Percentiles rank a stretch among this genome's conserved stretches.
Conservation (phyloP, 139 green algal genomes). For the Closterium sp. region DNA sequence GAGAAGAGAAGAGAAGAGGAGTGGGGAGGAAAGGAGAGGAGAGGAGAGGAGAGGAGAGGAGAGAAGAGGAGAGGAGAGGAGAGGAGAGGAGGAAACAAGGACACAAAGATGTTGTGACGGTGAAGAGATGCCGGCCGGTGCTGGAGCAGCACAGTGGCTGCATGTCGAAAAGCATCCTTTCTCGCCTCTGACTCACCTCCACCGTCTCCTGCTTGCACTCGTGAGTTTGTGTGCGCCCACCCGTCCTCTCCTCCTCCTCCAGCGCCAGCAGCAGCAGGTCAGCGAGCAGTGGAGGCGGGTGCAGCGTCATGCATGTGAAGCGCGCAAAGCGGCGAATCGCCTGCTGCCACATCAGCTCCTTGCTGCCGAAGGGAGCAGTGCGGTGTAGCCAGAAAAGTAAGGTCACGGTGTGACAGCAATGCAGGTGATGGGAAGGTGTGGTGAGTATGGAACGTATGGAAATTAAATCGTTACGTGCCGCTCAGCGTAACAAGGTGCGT, state of each 20-base stretch:
- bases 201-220: constrained; percentile 68
- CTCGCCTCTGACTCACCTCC: neutral
- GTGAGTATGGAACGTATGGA: no score
- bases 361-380: constrained; percentile 44
- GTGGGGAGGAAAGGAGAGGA: neutral
- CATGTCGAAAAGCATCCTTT: neutral
- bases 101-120: no score
- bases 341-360: constrained; percentile 87
- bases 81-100: neutral
- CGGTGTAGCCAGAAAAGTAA: neutral
- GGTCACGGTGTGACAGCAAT: neutral
- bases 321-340: constrained; percentile 61
- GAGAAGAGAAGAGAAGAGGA: no score
- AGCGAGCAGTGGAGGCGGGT: constrained; percentile 52
- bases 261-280: constrained; percentile 69
- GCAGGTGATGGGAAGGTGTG: no score
- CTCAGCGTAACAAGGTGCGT: no score
- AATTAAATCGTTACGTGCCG: no score
- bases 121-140: neutral
- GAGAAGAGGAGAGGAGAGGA: neutral
- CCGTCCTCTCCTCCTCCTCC: constrained; percentile 63
- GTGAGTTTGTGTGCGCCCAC: constrained; percentile 60
- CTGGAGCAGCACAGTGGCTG: neutral
- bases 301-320: constrained; percentile 56
- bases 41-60: neutral